phyloP scores from a whole-genome alignment of 805 yeast species.

The Hanseniaspora hatyaiensis region DNA sequence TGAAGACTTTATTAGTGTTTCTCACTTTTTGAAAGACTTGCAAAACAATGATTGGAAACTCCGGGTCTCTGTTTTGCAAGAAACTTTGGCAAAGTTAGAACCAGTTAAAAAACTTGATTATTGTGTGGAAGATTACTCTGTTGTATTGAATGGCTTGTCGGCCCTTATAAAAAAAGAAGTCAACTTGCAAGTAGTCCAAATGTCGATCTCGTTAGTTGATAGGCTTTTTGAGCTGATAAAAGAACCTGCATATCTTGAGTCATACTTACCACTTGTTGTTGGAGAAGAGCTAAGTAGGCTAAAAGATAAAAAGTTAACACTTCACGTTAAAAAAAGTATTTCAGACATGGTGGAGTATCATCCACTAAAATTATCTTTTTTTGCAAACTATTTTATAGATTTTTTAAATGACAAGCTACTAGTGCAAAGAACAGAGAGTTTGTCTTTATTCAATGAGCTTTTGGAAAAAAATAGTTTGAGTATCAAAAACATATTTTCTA shows the following conservation, averaged over 20 bases:
- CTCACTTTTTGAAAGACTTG: neutral
- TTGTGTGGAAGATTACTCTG: constrained; percentile 48
- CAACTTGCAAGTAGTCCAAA: constrained; percentile 71
- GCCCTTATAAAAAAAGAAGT: constrained; percentile 69
- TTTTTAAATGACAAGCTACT: constrained; percentile 57
- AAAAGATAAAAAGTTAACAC: constrained; percentile 63
- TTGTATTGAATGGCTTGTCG: constrained; percentile 50
- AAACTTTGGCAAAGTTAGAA: constrained; percentile 35
- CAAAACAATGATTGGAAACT: constrained; percentile 67
- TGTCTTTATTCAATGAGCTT: constrained; percentile 53
- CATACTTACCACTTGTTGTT: constrained; percentile 34
- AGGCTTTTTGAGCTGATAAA: constrained; percentile 57
- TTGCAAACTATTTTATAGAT: constrained; percentile 40
- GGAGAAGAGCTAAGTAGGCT: constrained; percentile 64
- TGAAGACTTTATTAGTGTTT: neutral
- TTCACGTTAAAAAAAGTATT: constrained; percentile 47
- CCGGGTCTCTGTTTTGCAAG: constrained; percentile 73
- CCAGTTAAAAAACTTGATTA: constrained; percentile 46
- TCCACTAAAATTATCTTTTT: constrained; percentile 47
- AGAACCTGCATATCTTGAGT: constrained; percentile 33
- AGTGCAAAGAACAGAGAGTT: constrained; percentile 61
- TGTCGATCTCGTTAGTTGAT: constrained; percentile 59
- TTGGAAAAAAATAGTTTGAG: constrained; percentile 32
- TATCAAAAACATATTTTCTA: constrained; percentile 15
- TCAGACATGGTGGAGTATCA: constrained; percentile 16